Evolutionary conservation across 2,329 filamentous ascomycete species (phyloP).

Genomic region (Hypoxylon sp.): DNA sequence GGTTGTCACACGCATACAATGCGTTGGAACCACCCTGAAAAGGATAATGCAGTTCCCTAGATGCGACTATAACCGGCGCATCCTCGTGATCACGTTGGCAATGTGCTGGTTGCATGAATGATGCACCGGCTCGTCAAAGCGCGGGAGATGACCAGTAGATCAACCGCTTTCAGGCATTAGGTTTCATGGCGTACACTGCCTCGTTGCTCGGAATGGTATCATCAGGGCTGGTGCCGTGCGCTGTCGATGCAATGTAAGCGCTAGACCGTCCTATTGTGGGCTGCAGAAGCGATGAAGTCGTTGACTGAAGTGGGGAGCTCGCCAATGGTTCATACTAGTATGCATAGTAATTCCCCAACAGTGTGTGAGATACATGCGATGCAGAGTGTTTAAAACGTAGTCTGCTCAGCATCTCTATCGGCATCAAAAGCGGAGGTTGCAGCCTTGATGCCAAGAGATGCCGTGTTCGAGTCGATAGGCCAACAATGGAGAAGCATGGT

Average conservation of each 20-base stretch:
- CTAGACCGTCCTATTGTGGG: slow-evolving; percentile 39
- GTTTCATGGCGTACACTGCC: slow-evolving; percentile 27
- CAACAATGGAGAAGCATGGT: slow-evolving; percentile 9
- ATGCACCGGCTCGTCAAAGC: slow-evolving; percentile 29
- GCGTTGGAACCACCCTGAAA: slow-evolving; percentile 22
- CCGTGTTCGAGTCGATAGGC: not conserved
- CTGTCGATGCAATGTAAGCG: slow-evolving; percentile 45
- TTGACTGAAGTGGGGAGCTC: slow-evolving; percentile 24
- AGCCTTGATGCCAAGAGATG: slow-evolving; percentile 7
- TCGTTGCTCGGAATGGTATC: slow-evolving; percentile 33
- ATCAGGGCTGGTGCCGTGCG: slow-evolving; percentile 37
- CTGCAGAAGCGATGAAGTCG: slow-evolving; percentile 30
- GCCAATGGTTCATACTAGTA: slow-evolving; percentile 13
- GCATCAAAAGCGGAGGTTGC: slow-evolving; percentile 3
- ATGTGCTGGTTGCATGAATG: slow-evolving; percentile 32
- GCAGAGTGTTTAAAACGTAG: slow-evolving; percentile 5
- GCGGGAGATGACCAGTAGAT: slow-evolving; percentile 37
- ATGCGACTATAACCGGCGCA: slow-evolving; percentile 28
- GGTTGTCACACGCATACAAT: slow-evolving; percentile 18
- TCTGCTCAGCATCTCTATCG: not conserved
- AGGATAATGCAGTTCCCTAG: slow-evolving; percentile 19
- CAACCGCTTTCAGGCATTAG: slow-evolving; percentile 24
- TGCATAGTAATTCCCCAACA: slow-evolving; percentile 20
- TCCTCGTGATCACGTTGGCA: slow-evolving; percentile 31
- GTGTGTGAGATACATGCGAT: slow-evolving; percentile 3